Base-by-base conservation (phyloP, 352 stramenopile genomes). In the Blastocystis sp. region DNA sequence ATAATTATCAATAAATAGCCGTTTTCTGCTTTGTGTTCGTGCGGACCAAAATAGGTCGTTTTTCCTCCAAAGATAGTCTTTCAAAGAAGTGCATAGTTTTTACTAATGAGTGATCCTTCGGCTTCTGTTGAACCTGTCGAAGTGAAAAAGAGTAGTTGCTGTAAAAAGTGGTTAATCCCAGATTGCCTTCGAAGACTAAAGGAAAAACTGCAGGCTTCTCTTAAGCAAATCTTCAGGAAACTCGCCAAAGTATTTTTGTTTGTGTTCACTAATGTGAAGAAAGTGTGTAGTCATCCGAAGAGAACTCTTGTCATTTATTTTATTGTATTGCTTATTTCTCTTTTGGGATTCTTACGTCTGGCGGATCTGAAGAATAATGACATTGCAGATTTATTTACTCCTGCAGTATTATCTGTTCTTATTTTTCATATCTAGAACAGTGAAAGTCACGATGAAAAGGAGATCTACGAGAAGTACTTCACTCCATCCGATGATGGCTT, bases 331-430 rank as follows among this genome's bases (percentile, higher is more conserved):
- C 27, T 81, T n/a, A 60, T 81, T 64, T 44, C 70, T 37, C 35
- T 56, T 30, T 40, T 60, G 22, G 70, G 70, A 60, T 42, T 81
- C 37, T n/a, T 64, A n/a, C 70, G 51, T 37, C 22, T 81, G 4
- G n/a, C 30, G 3, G 27, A 27, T 11, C 11, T 33, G 33, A 60
- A 81, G 44, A 81, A 81, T 19, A 81, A 81, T 64, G 70, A 81
- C 27, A 81, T 81, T 62, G 42, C 70, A 2, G 70, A 81, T 64
- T 37, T 81, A 5, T 81, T 81, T 44, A 81, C 70, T 59, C 70
- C 70, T 40, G 13, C 11, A 0, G 70, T 81, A 44, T 30, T 19
- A 13, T 51, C 22, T 4, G 7, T 81, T 3, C 11, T 15, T 24
- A 17, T 81, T 0, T 60, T 5, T 35, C 0, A 42, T 62, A 17